Percentiles rank a stretch among this genome's conserved stretches.
phyloP scores from a whole-genome alignment of 176 grass and related monocot species.

The Eleusine indica region DNA sequence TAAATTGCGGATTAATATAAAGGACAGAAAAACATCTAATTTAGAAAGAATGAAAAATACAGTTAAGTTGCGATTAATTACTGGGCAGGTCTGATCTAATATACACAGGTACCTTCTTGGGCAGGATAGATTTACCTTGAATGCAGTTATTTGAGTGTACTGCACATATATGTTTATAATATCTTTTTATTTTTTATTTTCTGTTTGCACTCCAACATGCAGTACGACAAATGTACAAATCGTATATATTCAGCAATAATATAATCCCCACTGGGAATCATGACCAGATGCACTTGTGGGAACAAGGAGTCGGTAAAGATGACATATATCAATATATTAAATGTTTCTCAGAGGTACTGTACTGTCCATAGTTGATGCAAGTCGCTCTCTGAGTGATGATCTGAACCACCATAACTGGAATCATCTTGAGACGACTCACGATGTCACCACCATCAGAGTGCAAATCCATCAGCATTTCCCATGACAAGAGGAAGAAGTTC shows the following conservation, averaged over 20 bases:
- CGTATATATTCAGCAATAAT: background rate
- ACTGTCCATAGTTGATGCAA: background rate
- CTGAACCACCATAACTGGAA: constrained; percentile 3
- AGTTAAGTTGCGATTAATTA: background rate
- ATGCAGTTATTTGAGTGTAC: background rate
- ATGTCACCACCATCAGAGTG: background rate
- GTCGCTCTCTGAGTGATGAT: constrained; percentile 2
- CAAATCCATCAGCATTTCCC: constrained; percentile 22
- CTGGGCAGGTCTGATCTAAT: background rate
- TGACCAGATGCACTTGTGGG: constrained; percentile 2
- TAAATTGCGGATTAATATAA: background rate
- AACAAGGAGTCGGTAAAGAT: constrained; percentile 24
- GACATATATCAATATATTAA: constrained; percentile 6
- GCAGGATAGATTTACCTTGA: background rate
- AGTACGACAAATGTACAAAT: background rate
- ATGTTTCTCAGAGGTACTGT: constrained; percentile 4
- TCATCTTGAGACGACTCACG: background rate
- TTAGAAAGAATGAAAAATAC: background rate
- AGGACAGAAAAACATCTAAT: background rate
- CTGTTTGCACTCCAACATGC: background rate
- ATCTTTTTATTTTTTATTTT: background rate
- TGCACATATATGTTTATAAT: background rate
- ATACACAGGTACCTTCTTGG: background rate
- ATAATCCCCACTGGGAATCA: background rate
- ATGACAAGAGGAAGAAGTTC: background rate